Base-by-base conservation (phyloP, 768 basidiomycete species). In the Paxillus rubicundulus region DNA sequence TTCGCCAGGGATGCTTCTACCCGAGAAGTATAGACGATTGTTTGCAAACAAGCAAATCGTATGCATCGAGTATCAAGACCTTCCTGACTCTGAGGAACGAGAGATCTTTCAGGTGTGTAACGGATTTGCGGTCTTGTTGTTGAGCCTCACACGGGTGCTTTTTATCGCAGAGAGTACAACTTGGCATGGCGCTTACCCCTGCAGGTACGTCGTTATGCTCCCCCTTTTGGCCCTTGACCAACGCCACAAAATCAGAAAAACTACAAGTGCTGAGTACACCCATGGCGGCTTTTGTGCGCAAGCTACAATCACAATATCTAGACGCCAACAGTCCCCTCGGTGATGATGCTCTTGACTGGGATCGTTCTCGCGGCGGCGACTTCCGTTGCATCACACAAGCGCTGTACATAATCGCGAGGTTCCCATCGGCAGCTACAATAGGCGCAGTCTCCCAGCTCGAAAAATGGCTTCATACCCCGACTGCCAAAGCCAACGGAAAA, bases 1-100 rank as follows among this genome's bases (percentile, higher is more conserved):
- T 2, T 57, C 58, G 33, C 45, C 48, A 47, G 67, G 69, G 8
- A 68, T 66, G 30, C 49, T 79, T 1, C 71, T 89, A 0, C 85
- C 85, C 0, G 76, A 77, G 0, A 77, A 74, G 47, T 84, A 82
- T 59, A 76, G 72, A 49, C 80, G 77, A 13, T 36, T 82, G 1
- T 91, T 91, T 56, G 72, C 79, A 16, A 85, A 82, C 59, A 91
- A 91, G 65, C 86, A 88, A 55, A 77, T 92, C 17, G 84, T 87
- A 2, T 92, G 89, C 57, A 80, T 89, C n/a, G 89, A 92, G 62
- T 92, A 86, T 56, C 72, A 77, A 51, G 81, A 82, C 39, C 72
- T 87, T 8, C 70, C 71, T 0, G 82, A 82, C 46, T 59, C 67
- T 4, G 77, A 81, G 27, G 85, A 87, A 58, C 74, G 86, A 18